Conservation (phyloP, 1,284 basidiomycete genomes). For the Apiotrichum domesticum region DNA sequence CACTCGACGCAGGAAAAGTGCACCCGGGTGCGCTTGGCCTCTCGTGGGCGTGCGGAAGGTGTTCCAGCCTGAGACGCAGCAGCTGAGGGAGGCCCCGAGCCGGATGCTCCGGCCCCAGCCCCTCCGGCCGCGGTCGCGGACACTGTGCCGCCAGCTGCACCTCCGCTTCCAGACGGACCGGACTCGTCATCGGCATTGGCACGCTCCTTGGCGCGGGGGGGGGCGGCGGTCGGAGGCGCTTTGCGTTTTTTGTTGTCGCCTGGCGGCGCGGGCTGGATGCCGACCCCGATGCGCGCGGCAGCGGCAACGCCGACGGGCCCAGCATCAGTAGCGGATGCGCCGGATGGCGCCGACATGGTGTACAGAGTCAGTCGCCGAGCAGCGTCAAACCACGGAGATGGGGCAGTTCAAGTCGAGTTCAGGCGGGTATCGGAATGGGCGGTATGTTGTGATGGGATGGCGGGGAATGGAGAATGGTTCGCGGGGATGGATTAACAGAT, state of each 20-base stretch:
- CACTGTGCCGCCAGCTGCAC: not conserved
- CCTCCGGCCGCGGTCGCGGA: conserved; percentile 20
- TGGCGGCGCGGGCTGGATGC: not conserved
- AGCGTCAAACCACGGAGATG: not conserved
- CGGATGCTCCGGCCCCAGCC: conserved; percentile 20
- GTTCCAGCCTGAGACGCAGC: not conserved
- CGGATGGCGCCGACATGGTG: not conserved
- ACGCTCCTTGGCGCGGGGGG: conserved; percentile 6
- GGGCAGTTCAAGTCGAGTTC: too few relatives aligned
- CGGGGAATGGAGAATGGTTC: too few relatives aligned
- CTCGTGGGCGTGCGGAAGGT: conserved; percentile 10
- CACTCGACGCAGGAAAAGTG: conserved; percentile 48
- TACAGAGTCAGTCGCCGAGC: not conserved
- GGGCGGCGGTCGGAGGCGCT: conserved; percentile 12
- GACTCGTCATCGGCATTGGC: too few relatives aligned
- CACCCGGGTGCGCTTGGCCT: conserved; percentile 43
- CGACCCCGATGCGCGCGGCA: conserved; percentile 25
- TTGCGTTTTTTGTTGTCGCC: conserved; percentile 45
- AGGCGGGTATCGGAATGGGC: too few relatives aligned
- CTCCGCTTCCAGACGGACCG: too few relatives aligned
- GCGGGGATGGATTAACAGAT: too few relatives aligned
- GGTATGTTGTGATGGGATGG: too few relatives aligned
- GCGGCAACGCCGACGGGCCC: conserved; percentile 46
- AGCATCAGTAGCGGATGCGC: not conserved
- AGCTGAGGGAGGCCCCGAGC: conserved; percentile 8